These are phyloP conservation scores for Phytophthora crassamura DNA, from an alignment of 352 stramenopile species.

Conservation along the genomic window DNA sequence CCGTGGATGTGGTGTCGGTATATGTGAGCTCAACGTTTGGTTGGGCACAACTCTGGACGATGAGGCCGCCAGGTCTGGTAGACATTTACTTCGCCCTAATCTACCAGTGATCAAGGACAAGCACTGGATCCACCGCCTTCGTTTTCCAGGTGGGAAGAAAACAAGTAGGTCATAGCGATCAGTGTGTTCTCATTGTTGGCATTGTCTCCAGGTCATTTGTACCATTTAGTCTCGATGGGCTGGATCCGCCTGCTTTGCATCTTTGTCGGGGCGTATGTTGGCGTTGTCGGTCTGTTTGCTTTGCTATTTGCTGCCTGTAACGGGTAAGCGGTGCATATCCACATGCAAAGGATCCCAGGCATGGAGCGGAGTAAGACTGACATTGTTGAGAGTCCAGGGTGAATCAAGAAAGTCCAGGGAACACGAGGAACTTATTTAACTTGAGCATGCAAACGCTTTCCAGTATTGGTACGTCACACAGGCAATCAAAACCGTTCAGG, in stretches of 20 bases:
- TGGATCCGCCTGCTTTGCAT: slow-evolving; percentile 55
- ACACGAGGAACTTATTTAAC: slow-evolving; percentile 61
- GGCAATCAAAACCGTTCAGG: not conserved
- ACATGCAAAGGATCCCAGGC: not conserved
- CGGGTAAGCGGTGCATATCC: slow-evolving; percentile 25
- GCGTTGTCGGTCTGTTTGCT: slow-evolving; percentile 54
- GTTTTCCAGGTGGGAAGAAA: slow-evolving; percentile 38
- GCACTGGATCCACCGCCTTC: slow-evolving; percentile 36
- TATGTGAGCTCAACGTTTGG: slow-evolving; percentile 66
- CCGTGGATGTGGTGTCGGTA: slow-evolving; percentile 33
- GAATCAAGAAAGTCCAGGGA: slow-evolving; percentile 14
- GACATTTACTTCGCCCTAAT: slow-evolving; percentile 46
- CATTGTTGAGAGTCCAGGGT: not conserved
- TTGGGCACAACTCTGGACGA: slow-evolving; percentile 58
- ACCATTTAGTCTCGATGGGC: slow-evolving; percentile 56
- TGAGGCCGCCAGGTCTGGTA: slow-evolving; percentile 14
- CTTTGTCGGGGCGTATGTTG: slow-evolving; percentile 57
- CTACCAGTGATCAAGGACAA: slow-evolving; percentile 62
- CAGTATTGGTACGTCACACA: slow-evolving; percentile 49
- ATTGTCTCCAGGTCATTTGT: slow-evolving; percentile 42
- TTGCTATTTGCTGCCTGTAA: slow-evolving; percentile 52
- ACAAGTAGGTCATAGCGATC: too few species aligned
- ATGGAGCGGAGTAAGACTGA: not conserved
- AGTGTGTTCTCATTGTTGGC: not conserved
- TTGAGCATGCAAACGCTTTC: slow-evolving; percentile 67